These are phyloP conservation scores for Aspergillus aculeatus DNA, from an alignment of 2,329 filamentous ascomycete genomes.

Conservation along the genomic window DNA sequence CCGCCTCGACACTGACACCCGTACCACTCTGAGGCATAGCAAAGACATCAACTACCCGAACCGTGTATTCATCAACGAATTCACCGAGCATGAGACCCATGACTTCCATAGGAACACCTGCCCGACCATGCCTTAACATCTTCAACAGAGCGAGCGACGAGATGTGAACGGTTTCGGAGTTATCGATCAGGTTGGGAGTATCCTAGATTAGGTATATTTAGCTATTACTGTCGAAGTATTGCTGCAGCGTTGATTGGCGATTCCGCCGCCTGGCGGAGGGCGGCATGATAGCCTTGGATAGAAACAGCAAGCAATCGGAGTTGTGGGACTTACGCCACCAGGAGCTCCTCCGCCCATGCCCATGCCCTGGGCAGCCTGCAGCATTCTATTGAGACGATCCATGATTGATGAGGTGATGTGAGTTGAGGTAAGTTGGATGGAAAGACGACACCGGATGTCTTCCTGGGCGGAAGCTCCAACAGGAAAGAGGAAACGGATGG, in stretches of 20 bases:
- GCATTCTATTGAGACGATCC: slow-evolving; percentile 89
- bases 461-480: slow-evolving; percentile 32
- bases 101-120: slow-evolving; percentile 99
- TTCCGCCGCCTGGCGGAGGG: background rate
- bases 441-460: slow-evolving; percentile 25
- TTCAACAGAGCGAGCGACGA: slow-evolving; percentile 95
- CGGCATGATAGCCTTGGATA: background rate
- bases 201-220: slow-evolving; percentile 57
- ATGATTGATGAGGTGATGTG: slow-evolving; percentile 52
- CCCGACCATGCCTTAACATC: slow-evolving; percentile 96
- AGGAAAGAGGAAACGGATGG: slow-evolving; percentile 5
- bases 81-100: slow-evolving; percentile 99
- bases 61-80: slow-evolving; percentile 98
- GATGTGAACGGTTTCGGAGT: slow-evolving; percentile 99
- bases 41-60: slow-evolving; percentile 97
- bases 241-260: background rate
- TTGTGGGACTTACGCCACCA: slow-evolving; percentile 38
- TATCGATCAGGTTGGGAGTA: slow-evolving; percentile 88
- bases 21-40: slow-evolving; percentile 99
- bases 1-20: slow-evolving; percentile 95
- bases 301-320: background rate
- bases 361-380: slow-evolving; percentile 69
- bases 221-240: background rate
- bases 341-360: slow-evolving; percentile 42
- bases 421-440: slow-evolving; percentile 17